Conservation (phyloP, 257 asterid genomes). For the Solanum microdontum region DNA sequence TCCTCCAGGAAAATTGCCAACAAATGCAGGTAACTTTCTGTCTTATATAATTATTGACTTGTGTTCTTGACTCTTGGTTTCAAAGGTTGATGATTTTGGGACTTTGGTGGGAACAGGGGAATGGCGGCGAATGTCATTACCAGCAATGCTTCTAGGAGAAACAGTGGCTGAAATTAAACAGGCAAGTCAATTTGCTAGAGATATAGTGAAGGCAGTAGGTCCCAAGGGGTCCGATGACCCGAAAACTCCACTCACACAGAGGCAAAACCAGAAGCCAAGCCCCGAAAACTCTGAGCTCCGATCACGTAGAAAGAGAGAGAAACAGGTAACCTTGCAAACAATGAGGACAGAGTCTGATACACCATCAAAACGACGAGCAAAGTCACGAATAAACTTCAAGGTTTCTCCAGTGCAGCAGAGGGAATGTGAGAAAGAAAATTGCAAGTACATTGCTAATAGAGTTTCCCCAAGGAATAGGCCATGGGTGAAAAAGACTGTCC, state of each 20-base stretch:
- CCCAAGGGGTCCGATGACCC: constrained; percentile 44
- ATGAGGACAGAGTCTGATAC: constrained; percentile 27
- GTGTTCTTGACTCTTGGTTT: background rate
- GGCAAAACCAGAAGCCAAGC: constrained; percentile 23
- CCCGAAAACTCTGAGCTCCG: constrained; percentile 33
- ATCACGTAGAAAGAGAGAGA: constrained; percentile 59
- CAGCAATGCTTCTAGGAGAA: constrained; percentile 89
- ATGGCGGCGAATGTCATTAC: constrained; percentile 73
- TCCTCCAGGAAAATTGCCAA: constrained; percentile 69
- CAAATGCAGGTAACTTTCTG: constrained; percentile 28
- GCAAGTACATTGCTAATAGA: constrained; percentile 59
- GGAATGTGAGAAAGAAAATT: constrained; percentile 52
- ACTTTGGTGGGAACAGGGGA: constrained; percentile 27
- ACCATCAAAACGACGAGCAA: constrained; percentile 40
- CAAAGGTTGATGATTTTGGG: background rate
- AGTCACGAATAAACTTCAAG: constrained; percentile 75
- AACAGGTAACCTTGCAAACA: constrained; percentile 30
- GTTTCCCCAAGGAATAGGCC: constrained; percentile 82
- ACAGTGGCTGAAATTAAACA: constrained; percentile 68
- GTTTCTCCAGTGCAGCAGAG: constrained; percentile 29
- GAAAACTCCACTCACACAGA: constrained; percentile 49
- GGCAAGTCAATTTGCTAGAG: constrained; percentile 65
- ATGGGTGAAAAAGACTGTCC: constrained; percentile 75
- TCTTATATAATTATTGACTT: background rate
- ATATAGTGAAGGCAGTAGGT: constrained; percentile 38